Conservation (phyloP, 208 protist genomes). For the Leishmania guyanensis region DNA sequence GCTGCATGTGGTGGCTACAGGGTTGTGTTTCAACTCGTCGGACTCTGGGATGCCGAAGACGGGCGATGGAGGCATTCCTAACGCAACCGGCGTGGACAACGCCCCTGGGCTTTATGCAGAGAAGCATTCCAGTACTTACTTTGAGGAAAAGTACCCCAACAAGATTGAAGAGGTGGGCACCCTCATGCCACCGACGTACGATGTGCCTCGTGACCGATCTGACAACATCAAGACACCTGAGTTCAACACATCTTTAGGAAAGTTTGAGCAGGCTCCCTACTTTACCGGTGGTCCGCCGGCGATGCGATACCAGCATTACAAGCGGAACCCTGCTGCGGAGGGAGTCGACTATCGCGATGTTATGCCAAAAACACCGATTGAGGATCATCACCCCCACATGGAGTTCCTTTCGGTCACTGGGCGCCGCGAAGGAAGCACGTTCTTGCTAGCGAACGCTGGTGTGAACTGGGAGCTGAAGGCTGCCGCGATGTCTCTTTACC, state of each 20-base stretch:
- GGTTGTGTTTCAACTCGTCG: constrained; percentile 16
- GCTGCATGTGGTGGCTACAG: constrained; percentile 12
- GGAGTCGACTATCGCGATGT: constrained; percentile 67
- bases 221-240: constrained; percentile 82
- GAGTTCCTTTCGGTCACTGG: constrained; percentile 75
- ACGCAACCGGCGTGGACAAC: constrained; percentile 67
- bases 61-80: constrained; percentile 26
- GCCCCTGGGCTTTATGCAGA: constrained; percentile 53
- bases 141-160: constrained; percentile 68
- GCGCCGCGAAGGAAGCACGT: constrained; percentile 79
- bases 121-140: constrained; percentile 53
- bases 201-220: constrained; percentile 56
- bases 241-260: constrained; percentile 78
- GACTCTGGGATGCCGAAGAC: neutral
- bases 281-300: constrained; percentile 75
- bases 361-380: constrained; percentile 51
- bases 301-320: constrained; percentile 84
- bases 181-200: constrained; percentile 29
- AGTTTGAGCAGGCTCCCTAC: constrained; percentile 85
- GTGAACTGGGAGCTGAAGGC: constrained; percentile 77
- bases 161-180: constrained; percentile 41
- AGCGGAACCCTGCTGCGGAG: constrained; percentile 60
- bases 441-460: constrained; percentile 57
- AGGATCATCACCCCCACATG: constrained; percentile 83
- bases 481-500: constrained; percentile 82